A percentile compares a stretch with the other conserved stretches of the same genome.
These are phyloP conservation scores for Zymoseptoria crescenta DNA, from an alignment of 2,329 filamentous ascomycete genomes.

Conservation along the genomic window DNA sequence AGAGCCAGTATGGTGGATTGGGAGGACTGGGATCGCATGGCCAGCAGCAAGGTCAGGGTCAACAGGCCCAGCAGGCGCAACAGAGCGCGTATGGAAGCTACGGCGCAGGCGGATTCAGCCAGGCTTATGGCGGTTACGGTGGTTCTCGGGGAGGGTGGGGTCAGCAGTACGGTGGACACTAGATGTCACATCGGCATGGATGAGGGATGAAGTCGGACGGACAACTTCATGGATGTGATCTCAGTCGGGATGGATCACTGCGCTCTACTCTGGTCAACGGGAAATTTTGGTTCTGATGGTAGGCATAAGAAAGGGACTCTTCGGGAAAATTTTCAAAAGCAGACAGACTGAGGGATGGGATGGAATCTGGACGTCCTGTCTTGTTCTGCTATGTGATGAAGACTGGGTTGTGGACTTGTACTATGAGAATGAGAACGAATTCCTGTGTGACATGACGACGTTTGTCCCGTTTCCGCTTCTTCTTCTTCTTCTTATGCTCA, in stretches of 20 bases:
- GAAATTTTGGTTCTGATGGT: background rate
- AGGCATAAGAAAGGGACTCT: background rate
- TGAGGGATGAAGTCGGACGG: background rate
- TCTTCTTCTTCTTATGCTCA: no score
- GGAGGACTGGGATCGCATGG: constrained; percentile 44
- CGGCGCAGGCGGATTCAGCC: constrained; percentile 27
- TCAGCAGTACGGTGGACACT: constrained; percentile 26
- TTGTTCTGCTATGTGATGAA: background rate
- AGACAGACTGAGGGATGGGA: background rate
- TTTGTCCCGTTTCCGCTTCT: no score
- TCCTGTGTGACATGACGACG: background rate
- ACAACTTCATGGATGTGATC: background rate
- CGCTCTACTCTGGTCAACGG: background rate
- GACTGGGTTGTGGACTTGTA: background rate
- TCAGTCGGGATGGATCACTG: background rate
- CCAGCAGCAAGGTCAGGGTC: constrained; percentile 37
- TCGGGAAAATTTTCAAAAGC: background rate
- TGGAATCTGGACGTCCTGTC: background rate
- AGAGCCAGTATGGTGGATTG: constrained; percentile 46
- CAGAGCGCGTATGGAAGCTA: constrained; percentile 30
- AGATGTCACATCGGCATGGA: constrained; percentile 4
- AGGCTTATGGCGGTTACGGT: constrained; percentile 27
- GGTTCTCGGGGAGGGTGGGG: constrained; percentile 28
- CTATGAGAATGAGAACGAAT: background rate
- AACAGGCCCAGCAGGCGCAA: constrained; percentile 35